Base-by-base conservation (phyloP, 2,329 filamentous ascomycete genomes). In the Fusarium citri region DNA sequence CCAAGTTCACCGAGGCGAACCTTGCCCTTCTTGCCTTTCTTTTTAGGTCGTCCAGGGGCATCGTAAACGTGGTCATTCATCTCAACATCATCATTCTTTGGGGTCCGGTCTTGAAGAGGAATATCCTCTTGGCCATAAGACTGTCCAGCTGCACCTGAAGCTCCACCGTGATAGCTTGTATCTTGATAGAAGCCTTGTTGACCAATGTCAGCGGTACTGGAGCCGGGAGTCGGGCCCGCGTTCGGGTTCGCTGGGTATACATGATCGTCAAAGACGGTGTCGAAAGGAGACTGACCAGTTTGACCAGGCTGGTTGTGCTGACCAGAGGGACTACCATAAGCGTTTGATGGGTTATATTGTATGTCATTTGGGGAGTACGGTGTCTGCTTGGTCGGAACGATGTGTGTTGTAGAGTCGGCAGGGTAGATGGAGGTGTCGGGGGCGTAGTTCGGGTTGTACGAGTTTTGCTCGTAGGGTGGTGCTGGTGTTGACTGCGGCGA, bases 251-350 rank as follows among this genome's bases (percentile, higher is more conserved):
- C 82, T 59, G 89, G 88, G 76, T 92, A 91, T 60, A 86, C 84
- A 79, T 89, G 83, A 77, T 92, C 90, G 78, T 91, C 89, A 77
- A 92, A 92, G 59, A 89, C 87, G 49, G 86, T 87, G 57, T 89
- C 87, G 76, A 91, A 91, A 12, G 90, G 89, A 22, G 88, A 86
- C 74, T 73, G 81, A 48, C 76, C 78, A 26, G 78, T 78, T 60
- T 78, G 76, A 34, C 77, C 77, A 51, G 79, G 79, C 28, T 77
- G 78, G 48, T 75, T 47, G 42, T 68, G 68, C 72, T 78, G 76
- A 4, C 78, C 57, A 31, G 64, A 51, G 47, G 59, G 64, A 72
- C 53, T 61, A 55, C 58, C 61, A 78, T 76, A 73, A 69, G 66
- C 67, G 64, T 69, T 65, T 45, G 57, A 64, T 43, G 66, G 68